Evolutionary conservation across 148 eudicot genomes (phyloP).

Genomic region (Cornus florida): DNA sequence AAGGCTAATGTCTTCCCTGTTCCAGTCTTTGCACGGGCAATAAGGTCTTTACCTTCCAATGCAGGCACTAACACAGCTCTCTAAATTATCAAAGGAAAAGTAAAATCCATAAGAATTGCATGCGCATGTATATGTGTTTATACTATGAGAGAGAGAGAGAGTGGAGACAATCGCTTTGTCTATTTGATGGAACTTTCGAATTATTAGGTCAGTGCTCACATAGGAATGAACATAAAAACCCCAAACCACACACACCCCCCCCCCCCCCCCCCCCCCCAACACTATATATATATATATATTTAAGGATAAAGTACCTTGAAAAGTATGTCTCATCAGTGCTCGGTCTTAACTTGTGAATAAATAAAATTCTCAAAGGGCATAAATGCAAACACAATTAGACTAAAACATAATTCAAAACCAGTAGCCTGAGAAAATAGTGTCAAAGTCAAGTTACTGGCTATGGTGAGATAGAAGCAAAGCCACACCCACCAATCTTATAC

Average conservation of each 20-base stretch:
- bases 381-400: background rate
- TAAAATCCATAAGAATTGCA: background rate
- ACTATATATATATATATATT: too few species aligned
- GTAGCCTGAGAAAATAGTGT: background rate
- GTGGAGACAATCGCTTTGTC: too few species aligned
- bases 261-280: too few species aligned
- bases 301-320: background rate
- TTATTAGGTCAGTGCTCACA: background rate
- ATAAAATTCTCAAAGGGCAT: background rate
- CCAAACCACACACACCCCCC: background rate
- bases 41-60: conserved; percentile 74
- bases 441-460: background rate
- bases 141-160: background rate
- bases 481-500: background rate
- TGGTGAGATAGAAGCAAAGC: background rate
- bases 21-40: conserved; percentile 98
- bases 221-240: background rate
- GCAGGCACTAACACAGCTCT: conserved; percentile 82
- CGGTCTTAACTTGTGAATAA: background rate
- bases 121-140: too few species aligned
- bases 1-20: conserved; percentile 97
- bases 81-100: conserved; percentile 31
- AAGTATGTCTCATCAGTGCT: background rate
- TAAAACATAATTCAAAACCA: background rate
- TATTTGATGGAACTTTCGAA: background rate